Base-by-base conservation (phyloP, 768 basidiomycete genomes). In the Boletales sp. region DNA sequence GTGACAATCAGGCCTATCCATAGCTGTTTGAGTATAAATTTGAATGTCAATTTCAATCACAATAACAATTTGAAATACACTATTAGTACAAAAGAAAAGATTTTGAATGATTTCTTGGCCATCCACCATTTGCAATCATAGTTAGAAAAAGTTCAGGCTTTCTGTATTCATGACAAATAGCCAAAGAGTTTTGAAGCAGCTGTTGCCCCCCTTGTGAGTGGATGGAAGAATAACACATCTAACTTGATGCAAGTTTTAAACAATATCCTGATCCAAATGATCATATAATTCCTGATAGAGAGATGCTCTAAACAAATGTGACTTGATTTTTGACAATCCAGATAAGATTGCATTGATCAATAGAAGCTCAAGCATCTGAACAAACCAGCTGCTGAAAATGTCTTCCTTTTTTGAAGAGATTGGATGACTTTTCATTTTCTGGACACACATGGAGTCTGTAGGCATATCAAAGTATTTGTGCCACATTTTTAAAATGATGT, bases 81-180 rank as follows among this genome's bases (percentile, higher is more conserved):
- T n/a, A n/a, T n/a, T n/a, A n/a, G n/a, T 21, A 55, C 68, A 70
- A 40, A 67, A 66, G 0, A 73, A 52, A 0, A 81, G 63, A 43
- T 69, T 71, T 0, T 54, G 37, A 1, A 43, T 29, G 15, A 82
- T 69, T 48, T 82, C 79, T 21, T 2, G 58, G 59, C 80, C 81
- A 82, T 0, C 61, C 40, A 1, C 76, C 75, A 65, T 82, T 82
- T 8, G 70, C 65, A 8, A 78, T 82, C 63, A 81, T 71, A 0
- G 78, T 82, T 1, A 82, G 48, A 41, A 81, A 81, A 3, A 81
- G 51, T 41, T 80, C 75, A 8, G 70, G 59, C 6, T 69, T 72
- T 1, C 55, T 51, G 37, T 56, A 74, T 36, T 65, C 56, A 0
- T 70, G 57, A 8, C 66, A 69, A 31, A 83, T 63, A 0, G 79